Evolutionary conservation across 371 early-diverging fungal genomes (phyloP).

Genomic region (Saksenaea oblongispora): DNA sequence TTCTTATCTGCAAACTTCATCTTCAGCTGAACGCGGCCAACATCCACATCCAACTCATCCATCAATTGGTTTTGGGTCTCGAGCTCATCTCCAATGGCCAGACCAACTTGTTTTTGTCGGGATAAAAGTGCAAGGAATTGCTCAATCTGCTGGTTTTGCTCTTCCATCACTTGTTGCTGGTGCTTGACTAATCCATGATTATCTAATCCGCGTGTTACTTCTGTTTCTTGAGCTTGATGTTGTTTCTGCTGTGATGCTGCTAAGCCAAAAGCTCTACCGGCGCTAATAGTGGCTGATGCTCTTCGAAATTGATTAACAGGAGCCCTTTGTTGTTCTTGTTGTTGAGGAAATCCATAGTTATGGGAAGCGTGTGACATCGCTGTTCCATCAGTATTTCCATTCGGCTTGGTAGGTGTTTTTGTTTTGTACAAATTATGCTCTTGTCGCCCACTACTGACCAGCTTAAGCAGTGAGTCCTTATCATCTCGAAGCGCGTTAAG

Average conservation of each 20-base stretch:
- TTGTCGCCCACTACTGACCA: constrained; percentile 52
- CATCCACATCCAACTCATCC: constrained; percentile 78
- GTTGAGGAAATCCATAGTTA: constrained; percentile 30
- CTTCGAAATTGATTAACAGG: neutral
- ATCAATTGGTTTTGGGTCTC: constrained; percentile 84
- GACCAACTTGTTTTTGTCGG: constrained; percentile 83
- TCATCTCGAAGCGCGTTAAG: constrained; percentile 69
- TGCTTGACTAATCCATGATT: constrained; percentile 72
- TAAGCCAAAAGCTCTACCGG: constrained; percentile 68
- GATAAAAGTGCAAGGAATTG: constrained; percentile 70
- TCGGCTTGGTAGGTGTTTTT: constrained; percentile 11
- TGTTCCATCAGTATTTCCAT: neutral
- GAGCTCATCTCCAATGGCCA: constrained; percentile 83
- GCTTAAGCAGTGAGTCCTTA: constrained; percentile 53
- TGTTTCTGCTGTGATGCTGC: constrained; percentile 33
- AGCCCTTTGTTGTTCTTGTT: neutral
- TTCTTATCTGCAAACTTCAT: constrained; percentile 76
- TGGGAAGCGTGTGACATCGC: neutral
- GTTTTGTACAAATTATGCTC: constrained; percentile 33
- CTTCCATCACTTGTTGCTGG: constrained; percentile 75
- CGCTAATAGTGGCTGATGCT: constrained; percentile 10
- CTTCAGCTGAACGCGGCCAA: constrained; percentile 69
- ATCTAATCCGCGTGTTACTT: constrained; percentile 71
- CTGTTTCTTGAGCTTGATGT: constrained; percentile 64
- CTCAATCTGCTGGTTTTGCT: constrained; percentile 80